Percentiles rank a stretch among this genome's conserved stretches.
phyloP scores from a whole-genome alignment of 768 basidiomycete genomes.

The Clitopilus hobsonii region DNA sequence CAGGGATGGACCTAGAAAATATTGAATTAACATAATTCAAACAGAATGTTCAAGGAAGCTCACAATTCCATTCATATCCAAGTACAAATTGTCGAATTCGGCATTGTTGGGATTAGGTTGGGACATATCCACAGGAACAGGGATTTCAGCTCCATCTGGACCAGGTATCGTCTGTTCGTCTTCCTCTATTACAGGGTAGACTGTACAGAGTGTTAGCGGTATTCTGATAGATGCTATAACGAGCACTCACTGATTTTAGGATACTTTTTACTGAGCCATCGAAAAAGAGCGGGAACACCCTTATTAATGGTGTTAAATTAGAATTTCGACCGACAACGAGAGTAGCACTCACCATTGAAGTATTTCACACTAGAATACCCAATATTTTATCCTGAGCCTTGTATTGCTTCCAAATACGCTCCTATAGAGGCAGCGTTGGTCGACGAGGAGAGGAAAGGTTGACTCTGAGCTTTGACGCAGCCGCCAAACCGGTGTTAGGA shows the following conservation, averaged over 20 bases:
- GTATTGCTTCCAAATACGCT: too few species aligned
- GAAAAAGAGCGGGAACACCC: conserved; percentile 98
- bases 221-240: neutral
- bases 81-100: conserved; percentile 95
- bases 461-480: neutral
- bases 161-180: conserved; percentile 68
- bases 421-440: too few species aligned
- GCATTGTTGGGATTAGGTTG: conserved; percentile 88
- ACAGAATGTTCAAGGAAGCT: conserved; percentile 20
- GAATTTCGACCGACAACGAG: neutral
- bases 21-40: conserved; percentile 2
- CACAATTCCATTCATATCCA: conserved; percentile 99
- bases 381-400: too few species aligned
- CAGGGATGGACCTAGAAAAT: conserved; percentile 84
- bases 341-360: conserved; percentile 10
- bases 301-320: conserved; percentile 21
- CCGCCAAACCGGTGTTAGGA: neutral
- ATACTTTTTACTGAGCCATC: conserved; percentile 98
- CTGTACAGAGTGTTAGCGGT: conserved; percentile 30
- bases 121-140: conserved; percentile 75
- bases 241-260: conserved; percentile 81
- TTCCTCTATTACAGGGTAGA: conserved; percentile 79
- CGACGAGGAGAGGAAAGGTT: neutral
- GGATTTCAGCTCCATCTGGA: conserved; percentile 60
- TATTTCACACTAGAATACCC: too few species aligned